phyloP scores from a whole-genome alignment of 2,329 filamentous ascomycete species.

The Calonectria pseudoreteaudii region DNA sequence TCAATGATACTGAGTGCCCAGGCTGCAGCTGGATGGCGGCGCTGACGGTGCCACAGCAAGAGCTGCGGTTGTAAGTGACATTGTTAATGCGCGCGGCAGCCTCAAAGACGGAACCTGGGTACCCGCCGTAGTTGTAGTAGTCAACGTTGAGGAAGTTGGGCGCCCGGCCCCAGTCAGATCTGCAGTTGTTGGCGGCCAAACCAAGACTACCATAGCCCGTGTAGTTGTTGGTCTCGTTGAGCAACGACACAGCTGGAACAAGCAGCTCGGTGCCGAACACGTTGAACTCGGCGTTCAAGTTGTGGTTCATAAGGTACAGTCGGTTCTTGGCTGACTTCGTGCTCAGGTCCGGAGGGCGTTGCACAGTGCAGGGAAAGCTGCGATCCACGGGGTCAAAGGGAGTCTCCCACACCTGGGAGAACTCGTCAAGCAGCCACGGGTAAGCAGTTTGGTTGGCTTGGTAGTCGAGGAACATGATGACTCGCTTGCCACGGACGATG shows the following conservation, averaged over 20 bases:
- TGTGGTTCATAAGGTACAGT: conserved; percentile 91
- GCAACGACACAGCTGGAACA: conserved; percentile 76
- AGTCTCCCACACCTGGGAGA: conserved; percentile 90
- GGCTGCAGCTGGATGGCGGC: conserved; percentile 40
- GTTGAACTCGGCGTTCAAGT: conserved; percentile 83
- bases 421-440: conserved; percentile 89
- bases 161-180: conserved; percentile 70
- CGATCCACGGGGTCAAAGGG: conserved; percentile 78
- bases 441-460: conserved; percentile 81
- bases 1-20: conserved; percentile 33
- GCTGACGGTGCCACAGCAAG: conserved; percentile 65
- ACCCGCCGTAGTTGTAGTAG: conserved; percentile 81
- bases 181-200: conserved; percentile 71
- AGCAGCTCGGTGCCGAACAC: conserved; percentile 73
- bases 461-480: conserved; percentile 88
- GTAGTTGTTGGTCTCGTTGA: conserved; percentile 79
- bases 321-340: conserved; percentile 66
- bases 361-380: conserved; percentile 80
- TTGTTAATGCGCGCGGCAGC: conserved; percentile 78
- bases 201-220: conserved; percentile 76
- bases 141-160: conserved; percentile 87
- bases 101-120: conserved; percentile 79
- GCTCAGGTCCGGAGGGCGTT: conserved; percentile 78
- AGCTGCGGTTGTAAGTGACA: conserved; percentile 71
- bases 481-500: conserved; percentile 77